Base-by-base conservation (phyloP, 768 basidiomycete genomes). In the Calocera cornea region DNA sequence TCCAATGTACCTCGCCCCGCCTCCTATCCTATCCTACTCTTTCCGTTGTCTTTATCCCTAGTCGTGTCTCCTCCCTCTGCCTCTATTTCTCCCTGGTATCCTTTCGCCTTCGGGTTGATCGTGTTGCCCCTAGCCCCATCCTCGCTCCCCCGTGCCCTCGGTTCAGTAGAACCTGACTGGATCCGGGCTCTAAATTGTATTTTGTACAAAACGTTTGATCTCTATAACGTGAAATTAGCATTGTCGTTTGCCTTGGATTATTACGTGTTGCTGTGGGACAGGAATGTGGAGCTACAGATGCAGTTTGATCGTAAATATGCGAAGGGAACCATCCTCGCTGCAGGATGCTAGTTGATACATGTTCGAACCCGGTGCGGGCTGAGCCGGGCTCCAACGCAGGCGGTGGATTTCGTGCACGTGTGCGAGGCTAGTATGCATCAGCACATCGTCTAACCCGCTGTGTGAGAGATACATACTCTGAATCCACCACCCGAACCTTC, bases 241-340 rank as follows among this genome's bases (percentile, higher is more conserved):
- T 47, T 19, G 19, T 8, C 44, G 19, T 47, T 47, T 24, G 19
- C 44, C 44, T 17, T 47, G 16, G 44, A 47, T 38, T 38, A 19
- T 19, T 47, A 47, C 8, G 7, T 17, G 8, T 47, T 7, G 5
- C 8, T 47, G 19, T 17, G 44, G 3, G 44, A 47, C 44, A 47
- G 7, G 19, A 24, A 19, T 38, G 36, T 17, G 19, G 19, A 8
- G 44, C 44, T 47, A 50, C 40, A 50, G 31, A 41, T 64, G 66
- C 44, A 64, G 27, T 29, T 34, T 11, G 79, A 91, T 79, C 73
- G 80, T 80, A 76, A 86, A 78, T 79, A 95, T 81, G 77, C 86
- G 88, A 77, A 95, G 80, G 80, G 89, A 89, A 80, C 90, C 87
- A 82, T 97, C 95, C 79, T 95, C 92, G 76, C 91, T 90, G 73